Conservation (phyloP, 2,329 filamentous ascomycete species). For the Raffaelea albimanens region DNA sequence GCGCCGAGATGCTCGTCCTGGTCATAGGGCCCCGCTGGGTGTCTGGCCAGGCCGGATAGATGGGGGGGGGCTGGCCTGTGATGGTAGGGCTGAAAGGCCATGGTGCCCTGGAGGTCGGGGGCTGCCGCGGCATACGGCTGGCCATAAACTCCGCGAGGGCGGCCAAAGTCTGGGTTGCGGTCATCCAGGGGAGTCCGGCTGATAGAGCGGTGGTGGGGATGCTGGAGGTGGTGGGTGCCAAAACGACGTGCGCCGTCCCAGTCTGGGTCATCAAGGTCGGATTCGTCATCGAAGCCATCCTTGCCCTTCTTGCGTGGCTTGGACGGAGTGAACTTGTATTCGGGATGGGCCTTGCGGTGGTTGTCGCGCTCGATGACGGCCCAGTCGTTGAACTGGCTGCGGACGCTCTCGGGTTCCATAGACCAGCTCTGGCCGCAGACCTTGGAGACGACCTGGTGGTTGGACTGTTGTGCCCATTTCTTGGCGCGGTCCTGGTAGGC, state of each 20-base stretch:
- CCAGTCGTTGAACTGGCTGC: slow-evolving; percentile 66
- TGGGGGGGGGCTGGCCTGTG: slow-evolving; percentile 25
- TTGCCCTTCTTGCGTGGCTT: slow-evolving; percentile 43
- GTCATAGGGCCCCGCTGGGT: slow-evolving; percentile 28
- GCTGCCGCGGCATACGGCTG: slow-evolving; percentile 10
- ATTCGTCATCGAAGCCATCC: slow-evolving; percentile 30
- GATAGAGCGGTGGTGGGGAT: slow-evolving; percentile 20
- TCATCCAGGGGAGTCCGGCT: slow-evolving; percentile 22
- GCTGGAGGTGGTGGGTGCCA: slow-evolving; percentile 14
- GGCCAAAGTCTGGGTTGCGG: slow-evolving; percentile 20
- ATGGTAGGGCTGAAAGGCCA: slow-evolving; percentile 3
- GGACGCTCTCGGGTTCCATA: slow-evolving; percentile 63
- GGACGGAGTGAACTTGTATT: slow-evolving; percentile 88
- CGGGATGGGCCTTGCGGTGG: slow-evolving; percentile 75
- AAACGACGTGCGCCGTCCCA: slow-evolving; percentile 22
- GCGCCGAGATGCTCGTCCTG: slow-evolving; percentile 17
- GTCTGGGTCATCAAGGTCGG: slow-evolving; percentile 30
- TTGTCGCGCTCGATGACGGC: slow-evolving; percentile 75
- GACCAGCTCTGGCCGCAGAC: slow-evolving; percentile 85
- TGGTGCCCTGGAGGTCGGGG: slow-evolving; percentile 3
- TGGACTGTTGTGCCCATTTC: slow-evolving; percentile 70
- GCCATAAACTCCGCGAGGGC: slow-evolving; percentile 8
- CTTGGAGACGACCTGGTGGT: slow-evolving; percentile 85
- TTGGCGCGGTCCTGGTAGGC: slow-evolving; percentile 84
- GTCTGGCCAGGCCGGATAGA: slow-evolving; percentile 25